Evolutionary conservation across 1,284 basidiomycete species (phyloP).

Genomic region (Moesziomyces antarcticus): DNA sequence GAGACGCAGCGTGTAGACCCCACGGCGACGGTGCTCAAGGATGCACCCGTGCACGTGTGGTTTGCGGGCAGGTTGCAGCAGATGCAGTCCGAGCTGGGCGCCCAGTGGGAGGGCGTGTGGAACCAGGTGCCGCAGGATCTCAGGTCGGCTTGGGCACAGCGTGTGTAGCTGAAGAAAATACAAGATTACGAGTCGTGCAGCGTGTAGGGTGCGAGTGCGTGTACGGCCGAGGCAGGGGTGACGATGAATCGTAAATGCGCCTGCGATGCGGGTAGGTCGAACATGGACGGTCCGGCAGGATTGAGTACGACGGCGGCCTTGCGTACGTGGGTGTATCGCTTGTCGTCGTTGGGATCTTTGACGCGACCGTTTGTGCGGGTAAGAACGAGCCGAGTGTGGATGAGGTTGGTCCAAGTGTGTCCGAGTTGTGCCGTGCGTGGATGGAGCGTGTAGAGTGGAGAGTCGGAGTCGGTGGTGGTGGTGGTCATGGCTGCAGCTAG

Average conservation of each 20-base stretch:
- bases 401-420: constrained; percentile 53
- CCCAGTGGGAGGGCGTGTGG: constrained; percentile 12
- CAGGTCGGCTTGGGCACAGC: constrained; percentile 13
- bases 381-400: constrained; percentile 50
- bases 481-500: constrained; percentile 21
- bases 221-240: constrained; percentile 12
- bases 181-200: no score
- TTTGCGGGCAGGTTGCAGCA: constrained; percentile 2
- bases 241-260: constrained; percentile 30
- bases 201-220: constrained; percentile 7
- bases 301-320: constrained; percentile 35
- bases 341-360: background rate
- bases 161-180: background rate
- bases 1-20: constrained; percentile 20
- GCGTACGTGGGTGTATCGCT: constrained; percentile 10
- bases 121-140: constrained; percentile 1
- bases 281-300: constrained; percentile 24
- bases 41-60: constrained; percentile 13
- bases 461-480: background rate
- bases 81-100: constrained; percentile 6
- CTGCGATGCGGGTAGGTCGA: constrained; percentile 5
- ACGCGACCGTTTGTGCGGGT: constrained; percentile 26
- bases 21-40: background rate
- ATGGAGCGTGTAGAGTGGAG: constrained; percentile 11
- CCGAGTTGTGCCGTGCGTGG: constrained; percentile 53